Percentiles rank a stretch among this genome's conserved stretches.
These are phyloP conservation scores for Euphorbia lathyris DNA, from an alignment of 345 rosid genomes.

Conservation along the genomic window DNA sequence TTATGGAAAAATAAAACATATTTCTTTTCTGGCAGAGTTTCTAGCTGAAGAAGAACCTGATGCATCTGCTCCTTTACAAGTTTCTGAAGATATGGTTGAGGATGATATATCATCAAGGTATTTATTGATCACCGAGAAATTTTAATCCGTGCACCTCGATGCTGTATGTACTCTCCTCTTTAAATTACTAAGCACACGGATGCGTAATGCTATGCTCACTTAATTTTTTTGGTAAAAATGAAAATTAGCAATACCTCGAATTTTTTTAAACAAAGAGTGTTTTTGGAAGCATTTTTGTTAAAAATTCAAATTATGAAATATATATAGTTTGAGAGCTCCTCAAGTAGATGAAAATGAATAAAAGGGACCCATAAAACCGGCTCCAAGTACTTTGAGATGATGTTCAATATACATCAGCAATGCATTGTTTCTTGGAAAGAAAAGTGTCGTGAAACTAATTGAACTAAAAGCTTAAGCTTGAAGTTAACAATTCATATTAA, in stretches of 20 bases:
- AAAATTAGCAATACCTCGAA: no score
- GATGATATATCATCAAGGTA: conserved; percentile 91
- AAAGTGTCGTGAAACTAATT: no score
- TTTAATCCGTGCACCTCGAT: background rate
- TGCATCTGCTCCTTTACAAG: conserved; percentile 53
- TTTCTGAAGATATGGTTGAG: conserved; percentile 65
- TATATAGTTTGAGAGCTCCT: background rate
- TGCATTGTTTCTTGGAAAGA: background rate
- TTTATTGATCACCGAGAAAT: background rate
- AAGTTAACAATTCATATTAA: no score
- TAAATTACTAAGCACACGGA: background rate
- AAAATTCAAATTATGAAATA: no score
- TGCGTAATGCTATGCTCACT: background rate
- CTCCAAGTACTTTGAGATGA: background rate
- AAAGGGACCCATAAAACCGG: background rate
- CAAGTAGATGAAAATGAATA: background rate
- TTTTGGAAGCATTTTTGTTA: no score
- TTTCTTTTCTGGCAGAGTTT: conserved; percentile 40
- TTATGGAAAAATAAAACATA: no score
- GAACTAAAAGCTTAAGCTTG: no score
- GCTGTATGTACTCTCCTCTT: background rate
- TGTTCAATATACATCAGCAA: background rate
- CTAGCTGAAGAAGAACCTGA: conserved; percentile 58
- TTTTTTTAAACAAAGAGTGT: background rate
- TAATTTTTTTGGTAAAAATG: background rate